Base-by-base conservation (phyloP, 257 asterid species). In the Haberlea rhodopensis region DNA sequence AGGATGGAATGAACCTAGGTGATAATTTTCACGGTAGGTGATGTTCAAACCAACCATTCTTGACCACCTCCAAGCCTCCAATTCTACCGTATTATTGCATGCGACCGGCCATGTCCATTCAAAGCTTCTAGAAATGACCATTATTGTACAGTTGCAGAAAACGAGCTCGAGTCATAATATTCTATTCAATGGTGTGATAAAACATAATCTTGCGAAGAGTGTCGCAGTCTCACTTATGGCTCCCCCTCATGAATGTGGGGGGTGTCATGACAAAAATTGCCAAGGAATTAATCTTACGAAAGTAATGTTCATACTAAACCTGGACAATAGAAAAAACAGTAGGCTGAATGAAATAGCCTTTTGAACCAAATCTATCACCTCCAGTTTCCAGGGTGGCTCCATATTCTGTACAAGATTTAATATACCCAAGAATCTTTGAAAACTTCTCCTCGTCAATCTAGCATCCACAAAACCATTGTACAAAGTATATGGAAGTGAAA, bases 381-480 rank as follows among this genome's bases (percentile, higher is more conserved):
- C 99, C 99, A 7, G 96, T 71, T 73, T 89, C 97, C 10, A 92
- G 88, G 67, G 86, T 89, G 21, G 99, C 99, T 43, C 96, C 99
- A 70, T 83, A 18, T 32, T 84, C 90, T 24, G 66, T 54, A 23
- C 99, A 97, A 5, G 62, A 29, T 70, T 66, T 79, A 53, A 92
- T 87, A 46, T 87, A 92, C 78, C 53, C 73, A 23, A 92, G 81
- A 64, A 92, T 82, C 85, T 89, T 92, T 34, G 85, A 55, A 23
- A 89, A 92, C 70, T 92, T 97, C 15, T 71, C 84, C 20, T 78
- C 67, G 69, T 91, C 96, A 11, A 89, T 74, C 96, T 91, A 84
- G 24, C 13, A 64, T 43, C 61, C 69, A 70, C 20, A 37, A 13
- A 52, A 52, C 32, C 22, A 31, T 28, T 31, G 19, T 28, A 53